These are phyloP conservation scores for Candida easanensis DNA, from an alignment of 805 yeast species.

Conservation along the genomic window DNA sequence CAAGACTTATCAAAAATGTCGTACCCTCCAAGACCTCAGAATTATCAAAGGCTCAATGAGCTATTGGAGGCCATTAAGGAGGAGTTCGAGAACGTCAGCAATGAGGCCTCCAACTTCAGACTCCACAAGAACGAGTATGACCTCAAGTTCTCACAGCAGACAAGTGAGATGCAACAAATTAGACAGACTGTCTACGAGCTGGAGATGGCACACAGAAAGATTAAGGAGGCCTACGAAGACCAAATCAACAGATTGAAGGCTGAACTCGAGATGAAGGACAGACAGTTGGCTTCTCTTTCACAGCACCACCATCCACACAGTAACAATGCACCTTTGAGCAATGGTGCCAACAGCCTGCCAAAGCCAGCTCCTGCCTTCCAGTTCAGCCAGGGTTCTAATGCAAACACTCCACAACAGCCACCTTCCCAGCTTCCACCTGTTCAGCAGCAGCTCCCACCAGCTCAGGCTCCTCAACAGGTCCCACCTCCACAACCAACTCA, in stretches of 20 bases:
- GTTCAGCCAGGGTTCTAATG: conserved; percentile 17
- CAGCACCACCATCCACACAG: conserved; percentile 36
- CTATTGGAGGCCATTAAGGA: conserved; percentile 87
- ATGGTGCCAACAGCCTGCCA: conserved; percentile 27
- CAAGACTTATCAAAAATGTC: conserved; percentile 19
- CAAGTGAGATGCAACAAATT: conserved; percentile 89
- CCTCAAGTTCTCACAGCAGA: conserved; percentile 84
- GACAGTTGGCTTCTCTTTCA: conserved; percentile 43
- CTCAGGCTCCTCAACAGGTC: conserved; percentile 22
- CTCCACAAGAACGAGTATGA: conserved; percentile 93
- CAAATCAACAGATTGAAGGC: conserved; percentile 83
- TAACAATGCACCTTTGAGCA: conserved; percentile 22
- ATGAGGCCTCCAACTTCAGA: conserved; percentile 81
- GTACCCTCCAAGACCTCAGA: conserved; percentile 30
- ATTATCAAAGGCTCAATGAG: conserved; percentile 55
- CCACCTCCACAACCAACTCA: conserved; percentile 26
- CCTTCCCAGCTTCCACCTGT: conserved; percentile 35
- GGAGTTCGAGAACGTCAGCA: conserved; percentile 81
- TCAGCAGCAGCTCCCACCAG: conserved; percentile 30
- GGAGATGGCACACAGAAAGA: conserved; percentile 89
- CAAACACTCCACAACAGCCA: conserved; percentile 32
- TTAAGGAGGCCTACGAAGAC: conserved; percentile 94
- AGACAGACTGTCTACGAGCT: conserved; percentile 92
- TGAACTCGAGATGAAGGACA: conserved; percentile 79
- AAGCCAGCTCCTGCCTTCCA: conserved; percentile 20